Conservation (phyloP, 2,329 filamentous ascomycete species). For the Aureobasidium lini region DNA sequence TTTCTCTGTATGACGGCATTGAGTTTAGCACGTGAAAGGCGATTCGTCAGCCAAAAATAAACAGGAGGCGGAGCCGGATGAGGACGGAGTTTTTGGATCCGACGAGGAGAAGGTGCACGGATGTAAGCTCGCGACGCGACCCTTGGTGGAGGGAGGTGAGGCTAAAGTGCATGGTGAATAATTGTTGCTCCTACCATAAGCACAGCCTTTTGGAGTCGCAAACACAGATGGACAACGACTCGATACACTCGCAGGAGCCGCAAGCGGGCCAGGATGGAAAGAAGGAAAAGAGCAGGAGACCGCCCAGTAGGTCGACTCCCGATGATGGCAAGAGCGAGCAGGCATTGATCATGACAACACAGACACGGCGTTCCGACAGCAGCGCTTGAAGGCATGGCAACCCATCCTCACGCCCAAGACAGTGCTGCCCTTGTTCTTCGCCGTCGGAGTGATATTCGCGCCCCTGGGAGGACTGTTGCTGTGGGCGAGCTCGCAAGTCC, state of each 20-base stretch:
- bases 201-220: conserved; percentile 33
- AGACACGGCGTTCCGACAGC: conserved; percentile 96
- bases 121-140: not conserved
- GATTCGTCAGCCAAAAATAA: not conserved
- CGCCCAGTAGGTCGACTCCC: conserved; percentile 60
- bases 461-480: conserved; percentile 82
- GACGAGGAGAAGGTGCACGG: not conserved
- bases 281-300: conserved; percentile 90
- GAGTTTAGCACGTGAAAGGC: not conserved
- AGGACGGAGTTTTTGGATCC: not conserved
- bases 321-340: not conserved
- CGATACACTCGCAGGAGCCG: conserved; percentile 37
- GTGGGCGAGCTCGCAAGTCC: conserved; percentile 77
- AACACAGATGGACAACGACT: conserved; percentile 38
- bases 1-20: not conserved
- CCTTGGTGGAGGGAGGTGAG: not conserved
- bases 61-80: conserved; percentile 6
- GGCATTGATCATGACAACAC: conserved; percentile 20
- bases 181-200: not conserved
- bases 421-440: conserved; percentile 83
- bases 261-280: conserved; percentile 53
- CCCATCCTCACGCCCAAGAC: conserved; percentile 94
- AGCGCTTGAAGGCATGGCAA: conserved; percentile 97
- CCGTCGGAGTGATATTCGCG: conserved; percentile 83
- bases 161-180: not conserved